phyloP scores from a whole-genome alignment of 805 yeast species.

The Ogataea ganodermae region DNA sequence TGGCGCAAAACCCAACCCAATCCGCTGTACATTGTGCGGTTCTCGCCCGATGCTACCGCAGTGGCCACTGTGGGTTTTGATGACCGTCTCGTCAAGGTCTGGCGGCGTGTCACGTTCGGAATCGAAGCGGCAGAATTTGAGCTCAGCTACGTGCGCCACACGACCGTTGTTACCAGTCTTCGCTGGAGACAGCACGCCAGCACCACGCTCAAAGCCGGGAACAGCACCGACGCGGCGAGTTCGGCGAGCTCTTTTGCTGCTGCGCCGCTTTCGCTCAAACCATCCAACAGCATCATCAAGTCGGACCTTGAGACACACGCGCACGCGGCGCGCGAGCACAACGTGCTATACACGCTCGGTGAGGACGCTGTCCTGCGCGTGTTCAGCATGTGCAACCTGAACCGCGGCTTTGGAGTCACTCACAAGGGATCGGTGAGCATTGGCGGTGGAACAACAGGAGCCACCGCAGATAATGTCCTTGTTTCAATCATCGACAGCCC shows the following conservation, averaged over 20 bases:
- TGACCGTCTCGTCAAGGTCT: slow-evolving; percentile 71
- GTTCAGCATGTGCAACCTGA: slow-evolving; percentile 68
- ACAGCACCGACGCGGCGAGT: slow-evolving; percentile 13
- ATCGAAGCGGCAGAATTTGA: slow-evolving; percentile 66
- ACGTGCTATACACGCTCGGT: slow-evolving; percentile 65
- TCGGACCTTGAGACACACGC: slow-evolving; percentile 18
- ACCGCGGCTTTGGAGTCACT: slow-evolving; percentile 56
- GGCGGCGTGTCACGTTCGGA: slow-evolving; percentile 75
- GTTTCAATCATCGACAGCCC: slow-evolving; percentile 41
- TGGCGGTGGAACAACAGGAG: slow-evolving; percentile 17
- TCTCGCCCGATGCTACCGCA: slow-evolving; percentile 68
- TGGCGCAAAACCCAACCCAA: slow-evolving; percentile 60
- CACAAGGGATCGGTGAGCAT: slow-evolving; percentile 54
- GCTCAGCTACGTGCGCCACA: slow-evolving; percentile 67
- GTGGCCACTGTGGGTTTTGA: slow-evolving; percentile 64
- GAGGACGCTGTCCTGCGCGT: slow-evolving; percentile 60
- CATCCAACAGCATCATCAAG: slow-evolving; percentile 33
- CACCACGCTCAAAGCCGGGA: slow-evolving; percentile 6
- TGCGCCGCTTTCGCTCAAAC: slow-evolving; percentile 24
- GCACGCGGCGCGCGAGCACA: slow-evolving; percentile 37
- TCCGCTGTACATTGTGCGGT: slow-evolving; percentile 56
- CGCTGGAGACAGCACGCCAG: slow-evolving; percentile 50
- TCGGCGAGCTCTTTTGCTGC: not conserved
- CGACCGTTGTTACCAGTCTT: slow-evolving; percentile 53
- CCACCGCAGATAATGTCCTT: slow-evolving; percentile 20